Conservation (phyloP, 2,329 filamentous ascomycete genomes). For the Clonostachys rhizophaga region DNA sequence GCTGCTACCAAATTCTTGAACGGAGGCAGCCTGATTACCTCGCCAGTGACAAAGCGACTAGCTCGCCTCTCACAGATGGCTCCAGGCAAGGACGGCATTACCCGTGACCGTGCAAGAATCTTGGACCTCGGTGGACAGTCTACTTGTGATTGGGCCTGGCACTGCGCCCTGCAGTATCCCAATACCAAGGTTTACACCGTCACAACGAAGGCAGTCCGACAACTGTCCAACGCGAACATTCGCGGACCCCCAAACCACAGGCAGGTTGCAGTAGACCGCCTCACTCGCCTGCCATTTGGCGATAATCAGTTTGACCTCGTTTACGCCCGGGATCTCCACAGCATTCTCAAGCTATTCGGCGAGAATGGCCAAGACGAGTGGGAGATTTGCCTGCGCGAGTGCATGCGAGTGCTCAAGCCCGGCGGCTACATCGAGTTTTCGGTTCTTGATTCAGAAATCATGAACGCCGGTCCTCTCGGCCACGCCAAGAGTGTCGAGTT, state of each 20-base stretch:
- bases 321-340: slow-evolving; percentile 82
- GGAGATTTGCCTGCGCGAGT: slow-evolving; percentile 79
- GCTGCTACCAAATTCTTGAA: slow-evolving; percentile 57
- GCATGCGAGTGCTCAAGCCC: slow-evolving; percentile 86
- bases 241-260: slow-evolving; percentile 85
- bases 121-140: slow-evolving; percentile 84
- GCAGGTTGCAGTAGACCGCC: slow-evolving; percentile 69
- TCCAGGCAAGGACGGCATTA: slow-evolving; percentile 33
- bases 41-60: slow-evolving; percentile 59
- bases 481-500: slow-evolving; percentile 89
- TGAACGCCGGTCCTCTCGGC: slow-evolving; percentile 75
- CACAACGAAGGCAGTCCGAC: slow-evolving; percentile 66
- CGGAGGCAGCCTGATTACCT: slow-evolving; percentile 59
- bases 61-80: slow-evolving; percentile 47
- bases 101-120: slow-evolving; percentile 57
- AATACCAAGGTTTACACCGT: slow-evolving; percentile 86
- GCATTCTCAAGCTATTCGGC: slow-evolving; percentile 69
- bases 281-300: slow-evolving; percentile 81
- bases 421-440: slow-evolving; percentile 91
- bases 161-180: slow-evolving; percentile 80
- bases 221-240: slow-evolving; percentile 69
- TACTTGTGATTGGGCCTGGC: slow-evolving; percentile 93
- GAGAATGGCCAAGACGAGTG: slow-evolving; percentile 77
- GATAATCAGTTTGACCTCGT: slow-evolving; percentile 87
- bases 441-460: slow-evolving; percentile 83